These are phyloP conservation scores for Cudoniella acicularis DNA, from an alignment of 495 filamentous ascomycete species.

Conservation along the genomic window DNA sequence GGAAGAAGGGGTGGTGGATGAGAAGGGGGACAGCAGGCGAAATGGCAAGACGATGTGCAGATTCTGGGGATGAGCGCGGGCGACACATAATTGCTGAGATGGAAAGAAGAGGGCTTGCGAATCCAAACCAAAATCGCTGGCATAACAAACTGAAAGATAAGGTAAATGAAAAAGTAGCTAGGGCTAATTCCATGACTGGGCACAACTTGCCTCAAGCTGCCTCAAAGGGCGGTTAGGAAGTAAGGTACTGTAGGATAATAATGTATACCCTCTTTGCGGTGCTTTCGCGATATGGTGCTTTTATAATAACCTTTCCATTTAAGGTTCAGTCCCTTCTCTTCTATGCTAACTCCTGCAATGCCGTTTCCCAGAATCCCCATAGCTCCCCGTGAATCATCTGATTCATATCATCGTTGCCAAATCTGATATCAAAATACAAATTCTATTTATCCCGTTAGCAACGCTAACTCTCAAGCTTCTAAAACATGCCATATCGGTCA, in stretches of 20 bases:
- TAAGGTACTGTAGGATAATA: no score
- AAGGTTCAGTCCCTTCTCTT: background rate
- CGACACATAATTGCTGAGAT: conserved; percentile 18
- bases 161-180: background rate
- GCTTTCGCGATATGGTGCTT: no score
- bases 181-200: no score
- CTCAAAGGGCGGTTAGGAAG: no score
- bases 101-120: conserved; percentile 10
- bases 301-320: no score
- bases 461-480: no score
- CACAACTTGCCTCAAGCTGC: no score
- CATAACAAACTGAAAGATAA: background rate
- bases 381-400: background rate
- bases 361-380: no score
- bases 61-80: conserved; percentile 10
- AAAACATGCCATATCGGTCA: no score
- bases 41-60: conserved; percentile 14
- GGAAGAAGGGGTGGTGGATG: conserved; percentile 22
- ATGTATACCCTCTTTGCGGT: no score
- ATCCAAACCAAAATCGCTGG: background rate
- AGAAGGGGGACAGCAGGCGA: conserved; percentile 16
- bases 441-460: background rate
- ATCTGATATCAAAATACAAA: background rate
- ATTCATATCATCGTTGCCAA: background rate
- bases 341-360: background rate